A percentile compares a stretch with the other conserved stretches of the same genome.
Evolutionary conservation across 768 basidiomycete genomes (phyloP).

Genomic region (Saitozyma podzolica): DNA sequence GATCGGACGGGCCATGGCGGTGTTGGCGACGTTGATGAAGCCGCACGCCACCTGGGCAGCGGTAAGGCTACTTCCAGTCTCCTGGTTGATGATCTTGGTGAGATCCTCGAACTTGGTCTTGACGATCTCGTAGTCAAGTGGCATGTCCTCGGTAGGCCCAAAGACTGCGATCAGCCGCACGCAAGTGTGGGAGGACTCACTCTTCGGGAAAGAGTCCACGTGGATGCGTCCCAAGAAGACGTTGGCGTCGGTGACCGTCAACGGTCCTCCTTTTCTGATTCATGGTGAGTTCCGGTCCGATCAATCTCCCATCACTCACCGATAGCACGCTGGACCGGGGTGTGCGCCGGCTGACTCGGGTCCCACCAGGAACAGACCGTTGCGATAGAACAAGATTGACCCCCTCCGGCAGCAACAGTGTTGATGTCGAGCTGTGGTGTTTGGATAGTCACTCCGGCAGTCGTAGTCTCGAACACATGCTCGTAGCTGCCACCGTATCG

Average conservation of each 20-base stretch:
- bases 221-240: constrained; percentile 67
- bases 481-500: constrained; percentile 68
- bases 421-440: constrained; percentile 90
- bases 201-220: constrained; percentile 73
- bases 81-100: constrained; percentile 66
- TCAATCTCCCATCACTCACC: not conserved
- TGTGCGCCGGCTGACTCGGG: constrained; percentile 91
- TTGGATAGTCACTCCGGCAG: constrained; percentile 18
- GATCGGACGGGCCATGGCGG: constrained; percentile 93
- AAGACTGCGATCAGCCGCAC: constrained; percentile 78
- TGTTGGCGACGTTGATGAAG: constrained; percentile 98
- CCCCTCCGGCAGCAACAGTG: constrained; percentile 86
- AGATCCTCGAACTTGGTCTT: constrained; percentile 67
- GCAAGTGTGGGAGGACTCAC: constrained; percentile 5
- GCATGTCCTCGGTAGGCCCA: constrained; percentile 83
- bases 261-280: not conserved
- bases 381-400: constrained; percentile 80
- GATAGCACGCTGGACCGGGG: constrained; percentile 58
- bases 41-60: constrained; percentile 48
- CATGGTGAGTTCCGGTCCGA: no score
- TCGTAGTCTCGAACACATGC: constrained; percentile 58
- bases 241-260: constrained; percentile 49
- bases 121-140: constrained; percentile 74
- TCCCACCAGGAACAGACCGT: constrained; percentile 84
- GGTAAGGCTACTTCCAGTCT: constrained; percentile 59